Conservation (phyloP, 108 stramenopile genomes). For the Skeletonema tropicum region DNA sequence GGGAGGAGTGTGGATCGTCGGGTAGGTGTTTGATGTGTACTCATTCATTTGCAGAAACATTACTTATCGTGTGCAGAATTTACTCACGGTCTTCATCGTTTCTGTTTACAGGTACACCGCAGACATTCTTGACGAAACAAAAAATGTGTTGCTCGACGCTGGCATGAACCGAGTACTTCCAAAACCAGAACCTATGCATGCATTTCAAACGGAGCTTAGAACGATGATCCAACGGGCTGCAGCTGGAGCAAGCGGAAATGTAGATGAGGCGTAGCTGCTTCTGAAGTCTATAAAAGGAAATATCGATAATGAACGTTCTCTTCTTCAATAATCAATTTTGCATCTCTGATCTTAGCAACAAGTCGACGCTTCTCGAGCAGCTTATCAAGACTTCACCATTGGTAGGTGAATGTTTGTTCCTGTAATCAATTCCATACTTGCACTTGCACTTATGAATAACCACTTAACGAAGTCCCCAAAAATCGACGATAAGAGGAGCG, state of each 20-base stretch:
- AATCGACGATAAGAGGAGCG: too few species aligned
- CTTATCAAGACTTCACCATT: too few species aligned
- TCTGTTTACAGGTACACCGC: constrained; percentile 16
- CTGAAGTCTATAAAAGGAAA: too few species aligned
- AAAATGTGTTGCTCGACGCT: not conserved
- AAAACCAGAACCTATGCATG: constrained; percentile 25
- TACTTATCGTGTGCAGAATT: too few species aligned
- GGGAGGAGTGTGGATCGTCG: constrained; percentile 19
- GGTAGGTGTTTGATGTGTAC: constrained; percentile 4
- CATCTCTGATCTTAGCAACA: too few species aligned
- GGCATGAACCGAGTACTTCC: constrained; percentile 26
- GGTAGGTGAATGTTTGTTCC: too few species aligned
- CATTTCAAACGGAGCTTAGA: constrained; percentile 13
- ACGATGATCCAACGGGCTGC: constrained; percentile 20
- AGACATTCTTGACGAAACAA: constrained; percentile 24
- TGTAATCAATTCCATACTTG: too few species aligned
- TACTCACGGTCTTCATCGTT: not conserved
- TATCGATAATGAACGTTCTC: too few species aligned
- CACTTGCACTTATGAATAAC: too few species aligned
- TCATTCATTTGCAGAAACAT: not conserved
- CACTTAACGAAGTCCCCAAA: too few species aligned
- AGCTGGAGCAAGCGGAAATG: not conserved
- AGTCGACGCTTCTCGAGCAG: too few species aligned
- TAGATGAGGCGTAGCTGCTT: not conserved
- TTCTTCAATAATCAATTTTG: too few species aligned